Evolutionary conservation across 2,329 filamentous ascomycete genomes (phyloP).

Genomic region (Fusarium napiforme): DNA sequence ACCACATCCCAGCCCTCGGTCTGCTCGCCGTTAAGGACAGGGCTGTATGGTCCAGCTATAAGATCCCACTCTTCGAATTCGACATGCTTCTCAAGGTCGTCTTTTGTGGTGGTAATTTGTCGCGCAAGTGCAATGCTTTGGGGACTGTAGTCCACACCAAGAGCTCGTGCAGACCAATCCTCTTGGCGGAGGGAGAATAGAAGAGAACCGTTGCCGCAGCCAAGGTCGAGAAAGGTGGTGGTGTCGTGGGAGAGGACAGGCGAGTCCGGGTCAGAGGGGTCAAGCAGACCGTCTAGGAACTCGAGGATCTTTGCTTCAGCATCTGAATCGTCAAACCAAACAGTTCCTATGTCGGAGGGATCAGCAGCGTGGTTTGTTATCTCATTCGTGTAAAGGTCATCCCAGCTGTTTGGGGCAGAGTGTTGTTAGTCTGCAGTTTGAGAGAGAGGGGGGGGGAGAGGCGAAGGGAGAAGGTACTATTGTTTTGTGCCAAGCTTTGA

Average conservation of each 20-base stretch:
- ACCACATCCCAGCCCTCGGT: conserved; percentile 82
- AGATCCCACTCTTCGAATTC: conserved; percentile 72
- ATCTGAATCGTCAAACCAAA: conserved; percentile 96
- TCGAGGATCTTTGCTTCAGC: conserved; percentile 83
- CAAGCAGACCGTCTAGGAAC: conserved; percentile 65
- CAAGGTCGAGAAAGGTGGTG: conserved; percentile 83
- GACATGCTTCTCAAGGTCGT: conserved; percentile 45
- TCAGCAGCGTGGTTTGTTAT: conserved; percentile 77
- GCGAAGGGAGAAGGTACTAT: conserved; percentile 70
- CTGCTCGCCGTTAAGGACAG: conserved; percentile 48
- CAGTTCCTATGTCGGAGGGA: conserved; percentile 83
- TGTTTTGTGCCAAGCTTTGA: conserved; percentile 87
- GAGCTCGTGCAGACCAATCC: conserved; percentile 73
- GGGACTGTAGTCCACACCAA: conserved; percentile 89
- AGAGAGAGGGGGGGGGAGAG: background rate
- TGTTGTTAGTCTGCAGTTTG: conserved; percentile 26
- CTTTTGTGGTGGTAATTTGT: conserved; percentile 62
- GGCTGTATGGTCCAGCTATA: conserved; percentile 55
- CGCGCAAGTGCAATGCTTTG: conserved; percentile 79
- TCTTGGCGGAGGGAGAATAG: conserved; percentile 80
- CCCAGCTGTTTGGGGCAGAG: conserved; percentile 68
- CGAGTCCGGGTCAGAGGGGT: conserved; percentile 41
- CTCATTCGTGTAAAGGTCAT: conserved; percentile 77
- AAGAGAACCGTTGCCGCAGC: conserved; percentile 93
- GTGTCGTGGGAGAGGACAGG: conserved; percentile 42